Evolutionary conservation across 2,329 filamentous ascomycete species (phyloP).

Genomic region (Alternaria solani): DNA sequence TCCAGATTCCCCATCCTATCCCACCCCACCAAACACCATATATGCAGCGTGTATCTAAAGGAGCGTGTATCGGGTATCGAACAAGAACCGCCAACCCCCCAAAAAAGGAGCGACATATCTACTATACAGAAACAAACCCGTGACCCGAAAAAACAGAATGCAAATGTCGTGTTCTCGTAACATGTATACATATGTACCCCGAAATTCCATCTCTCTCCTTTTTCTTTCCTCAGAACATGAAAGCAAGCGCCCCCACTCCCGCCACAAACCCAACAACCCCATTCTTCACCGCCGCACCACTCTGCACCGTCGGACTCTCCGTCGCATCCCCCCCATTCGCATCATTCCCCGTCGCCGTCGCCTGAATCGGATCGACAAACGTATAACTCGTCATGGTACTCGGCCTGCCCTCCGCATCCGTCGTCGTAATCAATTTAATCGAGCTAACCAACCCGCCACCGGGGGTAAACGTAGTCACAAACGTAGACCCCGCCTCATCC

Average conservation of each 20-base stretch:
- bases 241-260: background rate
- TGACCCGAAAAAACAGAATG: background rate
- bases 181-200: background rate
- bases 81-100: background rate
- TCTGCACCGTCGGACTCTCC: slow-evolving; percentile 51
- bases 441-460: slow-evolving; percentile 52
- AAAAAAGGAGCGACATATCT: background rate
- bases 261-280: background rate
- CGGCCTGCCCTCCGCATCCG: slow-evolving; percentile 39
- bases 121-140: background rate
- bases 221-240: background rate
- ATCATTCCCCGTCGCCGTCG: slow-evolving; percentile 18
- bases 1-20: too few relatives aligned
- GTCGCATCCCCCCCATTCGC: slow-evolving; percentile 10
- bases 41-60: background rate
- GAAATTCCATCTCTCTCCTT: background rate
- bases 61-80: slow-evolving; percentile 5
- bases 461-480: slow-evolving; percentile 59
- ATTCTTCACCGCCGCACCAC: slow-evolving; percentile 41
- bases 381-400: slow-evolving; percentile 56
- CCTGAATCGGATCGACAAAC: slow-evolving; percentile 48
- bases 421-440: slow-evolving; percentile 50
- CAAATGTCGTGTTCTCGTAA: slow-evolving; percentile 1
- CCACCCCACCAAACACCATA: background rate
- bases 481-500: slow-evolving; percentile 50